Percentiles rank a stretch among this genome's conserved stretches.
Evolutionary conservation across 2,329 filamentous ascomycete species (phyloP).

Genomic region (Colletotrichum tabaci): DNA sequence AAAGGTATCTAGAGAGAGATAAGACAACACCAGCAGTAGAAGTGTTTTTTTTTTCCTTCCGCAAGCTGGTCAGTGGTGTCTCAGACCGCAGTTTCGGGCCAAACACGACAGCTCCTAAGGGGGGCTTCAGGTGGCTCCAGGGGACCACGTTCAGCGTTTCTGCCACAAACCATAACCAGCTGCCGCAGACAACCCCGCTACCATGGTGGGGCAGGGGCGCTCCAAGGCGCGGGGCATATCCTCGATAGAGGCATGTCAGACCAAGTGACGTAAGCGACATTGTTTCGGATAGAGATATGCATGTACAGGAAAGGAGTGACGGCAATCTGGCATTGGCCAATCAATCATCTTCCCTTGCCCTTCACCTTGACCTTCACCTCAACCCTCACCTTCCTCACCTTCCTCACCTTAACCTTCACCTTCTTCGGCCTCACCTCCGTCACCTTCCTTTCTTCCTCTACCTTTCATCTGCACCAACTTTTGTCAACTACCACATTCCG

Average conservation of each 20-base stretch:
- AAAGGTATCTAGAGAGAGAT: not conserved
- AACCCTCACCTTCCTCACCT: not conserved
- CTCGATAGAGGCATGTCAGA: conserved; percentile 22
- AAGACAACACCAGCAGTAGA: not conserved
- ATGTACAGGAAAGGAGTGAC: not conserved
- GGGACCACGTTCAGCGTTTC: conserved; percentile 10
- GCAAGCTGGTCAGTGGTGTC: conserved; percentile 10
- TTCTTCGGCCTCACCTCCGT: not conserved
- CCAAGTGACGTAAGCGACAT: conserved; percentile 26
- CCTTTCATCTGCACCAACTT: no score
- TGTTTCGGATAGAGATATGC: conserved; percentile 10
- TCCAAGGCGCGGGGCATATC: conserved; percentile 27
- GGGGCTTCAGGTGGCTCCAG: not conserved
- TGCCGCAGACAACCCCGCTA: not conserved
- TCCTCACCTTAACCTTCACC: not conserved
- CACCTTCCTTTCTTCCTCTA: no score
- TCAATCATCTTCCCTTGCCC: not conserved
- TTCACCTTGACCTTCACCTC: not conserved
- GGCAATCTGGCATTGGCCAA: not conserved
- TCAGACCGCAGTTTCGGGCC: conserved; percentile 4
- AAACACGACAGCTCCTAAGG: not conserved
- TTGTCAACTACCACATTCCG: no score
- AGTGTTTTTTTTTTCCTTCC: not conserved
- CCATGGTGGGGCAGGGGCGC: conserved; percentile 32
- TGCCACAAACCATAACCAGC: conserved; percentile 26